A percentile compares a stretch with the other conserved stretches of the same genome.
Conservation (phyloP, 495 filamentous ascomycete species). For the Tuber umbilicatum region DNA sequence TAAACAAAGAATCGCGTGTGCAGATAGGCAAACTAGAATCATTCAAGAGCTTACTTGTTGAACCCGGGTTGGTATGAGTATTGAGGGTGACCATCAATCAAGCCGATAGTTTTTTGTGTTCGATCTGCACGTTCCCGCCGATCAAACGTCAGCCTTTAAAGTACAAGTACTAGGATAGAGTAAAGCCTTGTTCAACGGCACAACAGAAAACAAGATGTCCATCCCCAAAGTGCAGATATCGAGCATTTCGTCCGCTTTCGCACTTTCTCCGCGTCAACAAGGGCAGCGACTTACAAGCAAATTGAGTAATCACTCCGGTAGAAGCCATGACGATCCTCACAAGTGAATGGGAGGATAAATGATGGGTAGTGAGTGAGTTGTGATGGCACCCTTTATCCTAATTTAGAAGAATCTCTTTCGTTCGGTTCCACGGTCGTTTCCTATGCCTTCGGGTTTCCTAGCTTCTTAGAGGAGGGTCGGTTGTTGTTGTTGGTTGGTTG, state of each 20-base stretch:
- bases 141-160: conserved; percentile 18
- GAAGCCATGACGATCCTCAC: conserved; percentile 40
- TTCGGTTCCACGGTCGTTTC: neutral
- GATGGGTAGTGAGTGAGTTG: conserved; percentile 10
- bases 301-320: conserved; percentile 37
- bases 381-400: conserved; percentile 25
- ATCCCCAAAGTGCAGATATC: conserved; percentile 9
- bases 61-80: conserved; percentile 84
- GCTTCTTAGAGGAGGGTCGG: conserved; percentile 15
- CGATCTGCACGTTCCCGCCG: conserved; percentile 49
- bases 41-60: conserved; percentile 49
- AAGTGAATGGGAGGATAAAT: conserved; percentile 41
- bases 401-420: conserved; percentile 4
- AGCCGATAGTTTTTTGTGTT: conserved; percentile 89
- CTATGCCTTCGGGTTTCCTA: conserved; percentile 2
- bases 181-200: neutral
- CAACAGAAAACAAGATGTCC: conserved; percentile 3
- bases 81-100: conserved; percentile 80
- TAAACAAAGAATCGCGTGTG: neutral
- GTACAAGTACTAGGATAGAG: neutral
- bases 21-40: neutral
- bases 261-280: neutral
- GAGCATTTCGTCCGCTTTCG: neutral
- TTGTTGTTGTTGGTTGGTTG: conserved; percentile 18
- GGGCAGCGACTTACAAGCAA: conserved; percentile 37